Conservation (phyloP, 257 asterid species). For the Verbascum thapsus region DNA sequence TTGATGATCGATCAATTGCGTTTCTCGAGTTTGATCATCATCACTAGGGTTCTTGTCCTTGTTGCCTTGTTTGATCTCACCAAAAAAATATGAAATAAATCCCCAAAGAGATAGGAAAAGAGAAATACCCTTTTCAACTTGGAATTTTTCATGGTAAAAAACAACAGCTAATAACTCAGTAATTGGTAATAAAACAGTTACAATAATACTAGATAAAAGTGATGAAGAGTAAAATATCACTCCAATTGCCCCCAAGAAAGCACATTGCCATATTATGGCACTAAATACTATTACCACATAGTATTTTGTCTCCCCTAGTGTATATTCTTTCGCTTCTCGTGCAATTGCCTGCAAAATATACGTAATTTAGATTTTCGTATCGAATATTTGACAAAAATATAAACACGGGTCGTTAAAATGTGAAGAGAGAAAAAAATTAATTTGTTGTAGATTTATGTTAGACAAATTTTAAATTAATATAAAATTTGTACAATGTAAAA, state of each 20-base stretch:
- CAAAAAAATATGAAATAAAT: constrained; percentile 10
- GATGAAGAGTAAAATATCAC: constrained; percentile 46
- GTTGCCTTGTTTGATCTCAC: too few relatives aligned
- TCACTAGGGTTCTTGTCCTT: too few relatives aligned
- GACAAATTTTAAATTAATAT: too few relatives aligned
- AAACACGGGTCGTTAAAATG: too few relatives aligned
- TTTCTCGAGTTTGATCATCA: too few relatives aligned
- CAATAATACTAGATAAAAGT: constrained; percentile 30
- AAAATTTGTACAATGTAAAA: too few relatives aligned
- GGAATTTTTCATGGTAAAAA: constrained; percentile 30
- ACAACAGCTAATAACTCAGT: constrained; percentile 32
- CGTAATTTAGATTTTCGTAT: too few relatives aligned
- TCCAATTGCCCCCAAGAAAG: constrained; percentile 47
- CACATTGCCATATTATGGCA: constrained; percentile 47
- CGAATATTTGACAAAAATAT: too few relatives aligned
- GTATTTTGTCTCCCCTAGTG: constrained; percentile 27
- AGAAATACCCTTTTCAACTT: constrained; percentile 30
- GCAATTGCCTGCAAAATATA: constrained; percentile 27
- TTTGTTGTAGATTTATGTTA: too few relatives aligned
- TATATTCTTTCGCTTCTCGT: constrained; percentile 26
- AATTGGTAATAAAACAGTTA: constrained; percentile 30
- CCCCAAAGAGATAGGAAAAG: constrained; percentile 38
- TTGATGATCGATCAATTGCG: too few relatives aligned
- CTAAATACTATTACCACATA: constrained; percentile 29
- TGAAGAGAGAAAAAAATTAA: too few relatives aligned